phyloP scores from a whole-genome alignment of 768 basidiomycete species.

The Tylopilus rubrobrunneus region DNA sequence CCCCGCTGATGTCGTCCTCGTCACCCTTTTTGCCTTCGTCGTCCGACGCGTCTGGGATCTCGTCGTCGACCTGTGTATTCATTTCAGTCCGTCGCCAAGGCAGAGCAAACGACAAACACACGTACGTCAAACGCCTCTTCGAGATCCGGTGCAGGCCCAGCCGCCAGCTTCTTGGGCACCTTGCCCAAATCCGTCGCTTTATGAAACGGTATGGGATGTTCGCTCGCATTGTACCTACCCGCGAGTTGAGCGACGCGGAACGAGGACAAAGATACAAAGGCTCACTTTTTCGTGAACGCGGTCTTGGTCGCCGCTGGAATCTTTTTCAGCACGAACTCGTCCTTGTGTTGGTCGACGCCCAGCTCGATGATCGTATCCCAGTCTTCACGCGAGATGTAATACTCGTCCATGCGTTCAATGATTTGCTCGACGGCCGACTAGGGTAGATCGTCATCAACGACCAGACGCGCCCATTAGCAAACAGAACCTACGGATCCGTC shows the following conservation, averaged over 20 bases:
- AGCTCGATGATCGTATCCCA: slow-evolving; percentile 97
- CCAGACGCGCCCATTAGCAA: background rate
- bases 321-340: slow-evolving; percentile 75
- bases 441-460: background rate
- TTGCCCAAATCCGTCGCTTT: slow-evolving; percentile 81
- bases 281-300: slow-evolving; percentile 80
- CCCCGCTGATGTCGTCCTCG: slow-evolving; percentile 44
- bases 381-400: slow-evolving; percentile 89
- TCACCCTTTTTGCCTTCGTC: slow-evolving; percentile 37
- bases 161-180: slow-evolving; percentile 72
- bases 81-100: background rate
- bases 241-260: background rate
- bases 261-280: background rate
- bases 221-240: slow-evolving; percentile 76
- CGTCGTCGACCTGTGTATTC: slow-evolving; percentile 41
- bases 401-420: slow-evolving; percentile 89
- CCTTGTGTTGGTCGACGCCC: slow-evolving; percentile 77
- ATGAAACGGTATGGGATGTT: slow-evolving; percentile 95
- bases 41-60: slow-evolving; percentile 43
- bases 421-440: slow-evolving; percentile 67
- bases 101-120: background rate
- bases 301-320: slow-evolving; percentile 80
- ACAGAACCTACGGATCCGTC: slow-evolving; percentile 61
- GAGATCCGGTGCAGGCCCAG: slow-evolving; percentile 77
- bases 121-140: slow-evolving; percentile 88